Base-by-base conservation (phyloP, 2,329 filamentous ascomycete genomes). In the Botryotinia narcissicola region DNA sequence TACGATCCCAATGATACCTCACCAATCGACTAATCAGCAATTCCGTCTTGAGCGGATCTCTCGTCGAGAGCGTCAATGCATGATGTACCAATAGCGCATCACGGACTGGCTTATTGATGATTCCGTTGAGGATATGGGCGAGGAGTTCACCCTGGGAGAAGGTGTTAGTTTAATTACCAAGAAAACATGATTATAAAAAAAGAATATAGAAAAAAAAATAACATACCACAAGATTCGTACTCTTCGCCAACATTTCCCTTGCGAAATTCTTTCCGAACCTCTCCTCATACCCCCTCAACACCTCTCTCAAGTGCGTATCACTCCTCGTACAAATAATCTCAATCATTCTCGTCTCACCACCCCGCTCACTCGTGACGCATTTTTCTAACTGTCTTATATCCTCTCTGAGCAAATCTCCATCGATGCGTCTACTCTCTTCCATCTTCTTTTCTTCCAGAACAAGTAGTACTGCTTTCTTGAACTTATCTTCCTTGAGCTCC, bases 401-500 rank as follows among this genome's bases (percentile, higher is more conserved):
- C 63, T 91, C 86, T 72, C 90, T 85, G 6, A 95, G 86, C 9
- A 91, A 83, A 9, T 91, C 76, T 1, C 75, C 70, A 77, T 81
- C 80, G 10, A 80, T 35, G 3, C 73, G 71, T 70, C 76, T 70
- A 14, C 77, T 60, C 76, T 98, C 95, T 77, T 96, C 92, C 88
- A 97, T 96, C 18, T 94, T 85, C 73, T 89, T 86, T 81, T 92
- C 94, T 73, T 97, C 94, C 0, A 99, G 86, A 10, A 93, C 94
- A 80, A 94, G 86, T 74, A 98, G 81, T 6, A 99, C 90, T 0
- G 95, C 95, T 76, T 90, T 91, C 75, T 97, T 94, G 84, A 98
- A 99, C 83, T 98, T 98, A 83, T 98, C 95, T 76, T 96, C 94
- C 80, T 95, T 95, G 54, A 99, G 86, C 83, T 99, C 96, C 67